These are phyloP conservation scores for Acer campestre DNA, from an alignment of 345 rosid species.

Conservation along the genomic window DNA sequence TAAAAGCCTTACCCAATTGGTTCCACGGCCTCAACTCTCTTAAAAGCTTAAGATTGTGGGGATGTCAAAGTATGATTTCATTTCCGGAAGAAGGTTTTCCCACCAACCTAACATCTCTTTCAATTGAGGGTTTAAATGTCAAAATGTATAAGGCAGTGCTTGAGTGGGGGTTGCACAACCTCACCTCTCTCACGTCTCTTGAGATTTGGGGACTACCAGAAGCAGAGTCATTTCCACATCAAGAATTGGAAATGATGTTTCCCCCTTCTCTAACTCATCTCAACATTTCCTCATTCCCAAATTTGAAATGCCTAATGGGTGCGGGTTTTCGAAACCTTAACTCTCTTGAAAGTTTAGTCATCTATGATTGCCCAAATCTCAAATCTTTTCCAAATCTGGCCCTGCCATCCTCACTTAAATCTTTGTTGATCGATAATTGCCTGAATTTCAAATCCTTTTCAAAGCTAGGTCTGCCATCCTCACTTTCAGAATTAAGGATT, in stretches of 20 bases:
- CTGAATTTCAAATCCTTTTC: neutral
- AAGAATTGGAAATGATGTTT: slow-evolving; percentile 18
- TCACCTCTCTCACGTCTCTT: slow-evolving; percentile 11
- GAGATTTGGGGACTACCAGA: neutral
- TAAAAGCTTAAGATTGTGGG: neutral
- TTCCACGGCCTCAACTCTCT: slow-evolving; percentile 18
- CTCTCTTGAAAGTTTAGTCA: slow-evolving; percentile 12
- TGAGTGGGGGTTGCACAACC: slow-evolving; percentile 24
- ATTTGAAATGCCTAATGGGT: neutral
- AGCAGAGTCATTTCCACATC: no score
- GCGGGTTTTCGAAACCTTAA: slow-evolving; percentile 20
- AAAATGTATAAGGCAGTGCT: slow-evolving; percentile 3
- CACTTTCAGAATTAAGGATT: neutral
- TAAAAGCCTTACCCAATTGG: neutral
- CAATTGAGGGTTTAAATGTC: neutral
- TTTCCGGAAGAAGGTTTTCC: slow-evolving; percentile 25
- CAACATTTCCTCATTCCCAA: neutral
- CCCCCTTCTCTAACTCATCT: slow-evolving; percentile 13
- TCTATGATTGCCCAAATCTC: slow-evolving; percentile 7
- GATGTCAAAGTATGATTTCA: slow-evolving; percentile 10
- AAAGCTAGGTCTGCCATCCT: neutral
- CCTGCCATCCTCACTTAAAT: neutral
- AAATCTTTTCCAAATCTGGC: neutral
- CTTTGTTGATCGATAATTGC: rapidly evolving
- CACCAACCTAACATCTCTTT: slow-evolving; percentile 16